phyloP scores from a whole-genome alignment of 805 yeast genomes.

The Kuraishia cidri region DNA sequence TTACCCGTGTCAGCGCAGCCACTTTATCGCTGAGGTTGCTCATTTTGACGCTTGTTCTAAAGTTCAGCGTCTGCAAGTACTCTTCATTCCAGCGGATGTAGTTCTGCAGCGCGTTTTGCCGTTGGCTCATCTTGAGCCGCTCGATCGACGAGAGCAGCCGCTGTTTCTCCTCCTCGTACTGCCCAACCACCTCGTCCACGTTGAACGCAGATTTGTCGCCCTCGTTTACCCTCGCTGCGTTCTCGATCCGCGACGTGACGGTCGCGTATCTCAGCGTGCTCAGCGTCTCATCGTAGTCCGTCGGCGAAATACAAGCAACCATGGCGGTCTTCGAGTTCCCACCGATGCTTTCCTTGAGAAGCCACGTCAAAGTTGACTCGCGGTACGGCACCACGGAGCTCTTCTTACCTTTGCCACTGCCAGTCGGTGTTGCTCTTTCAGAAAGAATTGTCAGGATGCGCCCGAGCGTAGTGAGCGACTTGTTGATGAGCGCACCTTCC shows the following conservation, averaged over 20 bases:
- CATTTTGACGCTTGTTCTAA: slow-evolving; percentile 2
- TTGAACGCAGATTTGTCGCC: slow-evolving; percentile 25
- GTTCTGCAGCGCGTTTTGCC: slow-evolving; percentile 9
- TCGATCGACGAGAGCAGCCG: slow-evolving; percentile 10
- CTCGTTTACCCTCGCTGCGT: slow-evolving; percentile 43
- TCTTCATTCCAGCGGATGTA: slow-evolving; percentile 15
- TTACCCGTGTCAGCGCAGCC: neutral
- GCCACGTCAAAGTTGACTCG: slow-evolving; percentile 69
- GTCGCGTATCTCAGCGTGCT: slow-evolving; percentile 75
- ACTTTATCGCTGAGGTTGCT: slow-evolving; percentile 1
- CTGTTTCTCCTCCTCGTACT: slow-evolving; percentile 15
- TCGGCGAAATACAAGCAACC: slow-evolving; percentile 80
- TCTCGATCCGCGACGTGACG: slow-evolving; percentile 61
- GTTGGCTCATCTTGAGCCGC: slow-evolving; percentile 5
- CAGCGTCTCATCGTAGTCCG: slow-evolving; percentile 68
- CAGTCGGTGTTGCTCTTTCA: slow-evolving; percentile 23
- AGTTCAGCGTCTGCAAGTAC: slow-evolving; percentile 12
- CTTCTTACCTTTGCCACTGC: slow-evolving; percentile 7
- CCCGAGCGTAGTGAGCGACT: slow-evolving; percentile 71
- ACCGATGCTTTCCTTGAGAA: slow-evolving; percentile 65
- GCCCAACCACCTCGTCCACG: slow-evolving; percentile 17
- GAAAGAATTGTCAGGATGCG: slow-evolving; percentile 45
- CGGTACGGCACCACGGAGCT: slow-evolving; percentile 53
- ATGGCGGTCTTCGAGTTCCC: slow-evolving; percentile 82
- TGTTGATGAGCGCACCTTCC: slow-evolving; percentile 74